Conservation (phyloP, 129 eudicot species). For the Pittosporum tobira region DNA sequence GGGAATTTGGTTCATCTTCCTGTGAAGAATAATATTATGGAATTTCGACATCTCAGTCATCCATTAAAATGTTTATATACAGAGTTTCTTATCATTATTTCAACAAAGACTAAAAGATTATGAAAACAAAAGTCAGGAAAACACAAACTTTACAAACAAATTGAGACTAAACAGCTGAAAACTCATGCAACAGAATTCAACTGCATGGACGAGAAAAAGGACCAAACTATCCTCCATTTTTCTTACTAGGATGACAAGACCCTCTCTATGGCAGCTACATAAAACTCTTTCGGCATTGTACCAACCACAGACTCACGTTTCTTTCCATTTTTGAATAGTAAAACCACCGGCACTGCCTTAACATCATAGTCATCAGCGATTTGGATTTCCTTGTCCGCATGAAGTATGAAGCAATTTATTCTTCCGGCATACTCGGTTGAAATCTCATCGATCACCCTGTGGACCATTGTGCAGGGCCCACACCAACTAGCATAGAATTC, state of each 20-base stretch:
- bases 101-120: no score
- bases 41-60: no score
- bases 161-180: background rate
- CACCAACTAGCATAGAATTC: constrained; percentile 98
- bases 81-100: background rate
- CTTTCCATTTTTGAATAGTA: constrained; percentile 80
- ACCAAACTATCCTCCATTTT: background rate
- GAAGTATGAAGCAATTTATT: constrained; percentile 51
- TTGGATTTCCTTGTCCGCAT: constrained; percentile 57
- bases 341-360: constrained; percentile 91
- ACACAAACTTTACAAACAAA: background rate
- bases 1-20: no score
- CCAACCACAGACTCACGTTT: constrained; percentile 60
- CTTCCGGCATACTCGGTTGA: constrained; percentile 73
- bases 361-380: constrained; percentile 70
- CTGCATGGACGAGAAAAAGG: background rate
- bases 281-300: constrained; percentile 97
- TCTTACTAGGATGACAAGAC: constrained; percentile 34
- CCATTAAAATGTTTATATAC: no score
- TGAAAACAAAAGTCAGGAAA: no score
- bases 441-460: constrained; percentile 84
- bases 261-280: constrained; percentile 79
- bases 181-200: background rate
- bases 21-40: no score
- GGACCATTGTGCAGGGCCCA: constrained; percentile 98